Conservation (phyloP, 129 eudicot genomes). For the Saposhnikovia divaricata region DNA sequence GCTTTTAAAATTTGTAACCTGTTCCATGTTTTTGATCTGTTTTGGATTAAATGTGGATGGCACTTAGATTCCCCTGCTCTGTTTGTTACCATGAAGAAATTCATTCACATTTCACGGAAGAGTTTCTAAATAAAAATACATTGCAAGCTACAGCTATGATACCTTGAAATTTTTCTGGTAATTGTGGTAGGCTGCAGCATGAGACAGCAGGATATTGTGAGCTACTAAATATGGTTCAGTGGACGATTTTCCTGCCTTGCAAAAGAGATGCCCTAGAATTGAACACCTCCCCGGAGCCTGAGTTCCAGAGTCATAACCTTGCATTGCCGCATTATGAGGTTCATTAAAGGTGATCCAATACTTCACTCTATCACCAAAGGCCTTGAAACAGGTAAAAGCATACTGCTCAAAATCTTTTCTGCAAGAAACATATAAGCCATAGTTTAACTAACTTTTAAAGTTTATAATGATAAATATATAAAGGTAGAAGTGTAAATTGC, state of each 20-base stretch:
- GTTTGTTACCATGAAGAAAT: not conserved
- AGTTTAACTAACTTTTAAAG: not conserved
- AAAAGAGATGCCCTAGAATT: constrained; percentile 54
- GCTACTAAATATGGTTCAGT: constrained; percentile 83
- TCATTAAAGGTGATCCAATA: constrained; percentile 95
- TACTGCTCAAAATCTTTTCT: constrained; percentile 75
- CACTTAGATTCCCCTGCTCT: not conserved
- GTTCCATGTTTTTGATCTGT: not conserved
- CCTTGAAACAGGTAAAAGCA: constrained; percentile 74
- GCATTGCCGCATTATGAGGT: constrained; percentile 77
- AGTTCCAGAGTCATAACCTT: constrained; percentile 80
- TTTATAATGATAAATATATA: not conserved
- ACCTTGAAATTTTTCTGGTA: constrained; percentile 73
- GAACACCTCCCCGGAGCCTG: constrained; percentile 98
- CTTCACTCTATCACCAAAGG: constrained; percentile 86
- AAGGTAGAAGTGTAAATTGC: not conserved
- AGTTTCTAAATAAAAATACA: not conserved
- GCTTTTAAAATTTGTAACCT: not conserved
- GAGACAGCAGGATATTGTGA: constrained; percentile 79
- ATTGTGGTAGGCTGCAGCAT: constrained; percentile 63
- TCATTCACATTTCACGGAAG: not conserved
- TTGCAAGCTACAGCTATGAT: not conserved
- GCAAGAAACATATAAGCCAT: constrained; percentile 11
- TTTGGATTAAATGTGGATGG: not conserved
- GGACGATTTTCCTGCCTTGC: constrained; percentile 71